Evolutionary conservation across 331 rosid genomes (phyloP), one percentile per base, ranked within the genome.

Genomic region (Pyracantha coccinea): DNA sequence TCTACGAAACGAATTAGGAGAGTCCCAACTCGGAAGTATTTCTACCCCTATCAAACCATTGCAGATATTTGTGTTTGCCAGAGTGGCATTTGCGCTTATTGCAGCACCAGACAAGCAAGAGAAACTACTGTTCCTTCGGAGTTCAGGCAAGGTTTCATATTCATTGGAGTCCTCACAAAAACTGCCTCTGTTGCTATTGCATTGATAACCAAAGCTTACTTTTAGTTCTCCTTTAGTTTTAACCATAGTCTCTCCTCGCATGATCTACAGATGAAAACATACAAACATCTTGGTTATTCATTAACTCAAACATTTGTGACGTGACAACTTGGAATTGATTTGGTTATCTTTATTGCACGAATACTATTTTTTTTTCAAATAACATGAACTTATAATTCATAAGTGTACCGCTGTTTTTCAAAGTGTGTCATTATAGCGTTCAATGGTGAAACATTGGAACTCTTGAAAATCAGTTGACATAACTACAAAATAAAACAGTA

Each of bases 51-150:
- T 85, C 78, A 87, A 75, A 79, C 99, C 99, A 77, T 95, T 92
- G 86, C 99, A 95, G 44, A 95, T 88, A 84, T 86, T 92, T 77
- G 99, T 92, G 83, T 95, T 95, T 33, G 98, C 99, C 32, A 95
- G 79, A 64, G 99, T 92, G 28, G 96, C 97, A 83, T 92, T 95
- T 16, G 98, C 99, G 73, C 99, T 88, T 81, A 95, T 83, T 61
- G 98, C 99, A 50, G 98, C 99, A 32, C 99, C 99, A 44, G 97
- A 95, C 80, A 95, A 89, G 88, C 99, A 95, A 79, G 97, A 89
- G 86, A 95, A 95, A 75, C 99, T 92, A 80, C 98, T 89, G 65
- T 90, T 80, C 84, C 89, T 88, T 66, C 70, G 91, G 47, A 95
- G 79, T 78, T 80, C 85, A 28, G 96, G 87, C 45, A 75, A 71